Evolutionary conservation across 352 stramenopile genomes (phyloP), one percentile per base, ranked within the genome.

Genomic region (Albugo laibachii): DNA sequence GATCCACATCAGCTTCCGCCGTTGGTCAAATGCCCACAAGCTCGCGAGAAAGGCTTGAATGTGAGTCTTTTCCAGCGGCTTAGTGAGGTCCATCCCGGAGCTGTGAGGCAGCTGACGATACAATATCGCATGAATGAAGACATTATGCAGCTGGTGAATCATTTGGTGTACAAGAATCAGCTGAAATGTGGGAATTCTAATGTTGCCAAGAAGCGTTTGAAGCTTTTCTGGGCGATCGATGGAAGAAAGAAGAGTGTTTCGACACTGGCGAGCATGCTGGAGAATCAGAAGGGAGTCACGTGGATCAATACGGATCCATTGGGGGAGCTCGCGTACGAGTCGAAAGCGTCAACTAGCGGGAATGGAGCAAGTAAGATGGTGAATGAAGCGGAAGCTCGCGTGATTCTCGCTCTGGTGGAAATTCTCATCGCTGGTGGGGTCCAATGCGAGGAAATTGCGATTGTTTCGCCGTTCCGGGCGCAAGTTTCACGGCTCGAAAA

Each of bases 1-100:
- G 95, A 99, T 61, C 92, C 98, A 53, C 93, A 97, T 57, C 95
- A 99, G 61, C 69, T 99, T 12, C 91, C 93, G n/a, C 95, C 95
- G 19, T 62, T 99, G 0, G 92, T 98, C 1, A 63, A 67, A 35
- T 97, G 77, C 47, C 46, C 80, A 18, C 69, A 94, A 52, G 94
- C 94, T 35, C 65, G 70, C 18, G 63, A 73, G 24, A 75, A 77
- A 53, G 84, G 86, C 12, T 80, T 93, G 67, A 73, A 86, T 47
- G 61, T 86, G 11, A 89, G 73, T 50, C 55, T 99, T 45, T 91
- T 99, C 46, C 78, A 81, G 41, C 63, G 79, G 10, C 55, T 99
- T 13, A 82, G 83, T 8, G 83, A 97, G 45, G 79, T 71, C 20
- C 87, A 97, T 49, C 92, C 86, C 12, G 60, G 74, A 53, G 75